These are phyloP conservation scores for Lanzia echinophila DNA, from an alignment of 2,329 filamentous ascomycete genomes.

Conservation along the genomic window DNA sequence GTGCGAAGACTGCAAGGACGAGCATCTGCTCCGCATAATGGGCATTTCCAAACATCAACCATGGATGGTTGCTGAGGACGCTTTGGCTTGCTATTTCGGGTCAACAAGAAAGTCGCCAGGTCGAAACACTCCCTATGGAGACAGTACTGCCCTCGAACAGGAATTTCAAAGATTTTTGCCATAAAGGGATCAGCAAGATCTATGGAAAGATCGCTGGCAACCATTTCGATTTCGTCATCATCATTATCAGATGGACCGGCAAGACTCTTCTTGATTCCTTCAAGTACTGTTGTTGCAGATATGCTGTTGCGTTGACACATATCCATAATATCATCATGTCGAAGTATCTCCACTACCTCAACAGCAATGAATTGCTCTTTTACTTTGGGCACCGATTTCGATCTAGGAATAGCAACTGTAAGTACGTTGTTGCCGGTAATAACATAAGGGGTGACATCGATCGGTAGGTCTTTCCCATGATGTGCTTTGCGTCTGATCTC, in stretches of 20 bases:
- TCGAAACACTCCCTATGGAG: constrained; percentile 86
- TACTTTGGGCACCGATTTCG: constrained; percentile 29
- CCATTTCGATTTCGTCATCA: constrained; percentile 54
- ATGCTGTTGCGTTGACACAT: constrained; percentile 36
- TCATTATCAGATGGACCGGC: constrained; percentile 31
- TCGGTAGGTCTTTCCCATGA: constrained; percentile 66
- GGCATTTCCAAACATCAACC: constrained; percentile 77
- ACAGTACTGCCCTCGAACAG: constrained; percentile 65
- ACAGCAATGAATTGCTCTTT: constrained; percentile 58
- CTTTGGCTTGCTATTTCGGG: constrained; percentile 43
- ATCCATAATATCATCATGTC: constrained; percentile 38
- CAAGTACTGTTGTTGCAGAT: constrained; percentile 43
- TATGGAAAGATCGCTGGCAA: constrained; percentile 51
- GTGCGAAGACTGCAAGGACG: constrained; percentile 64
- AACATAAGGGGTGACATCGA: constrained; percentile 59
- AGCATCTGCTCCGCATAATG: constrained; percentile 72
- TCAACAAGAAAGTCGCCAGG: constrained; percentile 70
- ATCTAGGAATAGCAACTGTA: constrained; percentile 19
- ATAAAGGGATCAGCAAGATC: constrained; percentile 63
- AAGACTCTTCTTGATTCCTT: constrained; percentile 49
- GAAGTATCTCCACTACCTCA: constrained; percentile 58
- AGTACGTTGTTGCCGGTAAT: constrained; percentile 16
- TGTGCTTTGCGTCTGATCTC: constrained; percentile 60
- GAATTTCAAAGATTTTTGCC: constrained; percentile 56
- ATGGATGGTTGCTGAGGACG: constrained; percentile 46